Evolutionary conservation across 2,329 filamentous ascomycete species (phyloP).

Genomic region (Periconia sp.): DNA sequence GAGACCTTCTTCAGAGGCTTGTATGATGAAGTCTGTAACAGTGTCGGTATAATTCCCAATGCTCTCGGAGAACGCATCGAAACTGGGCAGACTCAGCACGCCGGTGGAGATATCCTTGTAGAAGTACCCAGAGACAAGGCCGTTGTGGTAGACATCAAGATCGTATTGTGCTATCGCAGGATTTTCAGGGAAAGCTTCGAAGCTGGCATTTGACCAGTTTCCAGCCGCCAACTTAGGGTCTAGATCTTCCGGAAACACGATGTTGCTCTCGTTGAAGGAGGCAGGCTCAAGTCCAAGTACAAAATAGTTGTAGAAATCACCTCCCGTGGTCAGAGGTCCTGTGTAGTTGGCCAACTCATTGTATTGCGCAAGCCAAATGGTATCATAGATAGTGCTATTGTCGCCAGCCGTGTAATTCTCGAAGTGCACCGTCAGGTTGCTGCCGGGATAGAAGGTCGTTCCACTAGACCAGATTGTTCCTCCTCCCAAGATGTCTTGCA

Average conservation of each 20-base stretch:
- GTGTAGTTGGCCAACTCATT: conserved; percentile 17
- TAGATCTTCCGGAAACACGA: conserved; percentile 6
- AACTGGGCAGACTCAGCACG: conserved; percentile 45
- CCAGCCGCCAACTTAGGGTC: not conserved
- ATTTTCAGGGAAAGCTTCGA: conserved; percentile 20
- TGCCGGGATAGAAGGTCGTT: conserved; percentile 40
- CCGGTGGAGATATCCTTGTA: conserved; percentile 41
- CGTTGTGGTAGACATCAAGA: conserved; percentile 11
- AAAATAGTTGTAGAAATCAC: conserved; percentile 51
- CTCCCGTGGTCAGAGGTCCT: conserved; percentile 41
- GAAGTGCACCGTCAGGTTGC: conserved; percentile 22
- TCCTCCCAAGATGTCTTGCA: not conserved
- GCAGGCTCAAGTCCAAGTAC: conserved; percentile 36
- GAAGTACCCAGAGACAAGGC: conserved; percentile 45
- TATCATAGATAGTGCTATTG: conserved; percentile 16
- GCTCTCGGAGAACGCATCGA: conserved; percentile 19
- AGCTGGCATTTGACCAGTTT: conserved; percentile 20
- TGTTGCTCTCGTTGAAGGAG: conserved; percentile 8
- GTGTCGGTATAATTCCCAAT: conserved; percentile 23
- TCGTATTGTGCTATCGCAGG: conserved; percentile 18
- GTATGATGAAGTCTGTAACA: conserved; percentile 44
- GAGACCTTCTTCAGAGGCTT: conserved; percentile 48
- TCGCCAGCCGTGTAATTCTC: conserved; percentile 16
- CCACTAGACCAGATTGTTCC: not conserved
- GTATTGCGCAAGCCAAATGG: conserved; percentile 26